Percentiles rank a stretch among this genome's conserved stretches.
These are phyloP conservation scores for Paraconiothyrium sp. DNA, from an alignment of 2,329 filamentous ascomycete species.

Conservation along the genomic window DNA sequence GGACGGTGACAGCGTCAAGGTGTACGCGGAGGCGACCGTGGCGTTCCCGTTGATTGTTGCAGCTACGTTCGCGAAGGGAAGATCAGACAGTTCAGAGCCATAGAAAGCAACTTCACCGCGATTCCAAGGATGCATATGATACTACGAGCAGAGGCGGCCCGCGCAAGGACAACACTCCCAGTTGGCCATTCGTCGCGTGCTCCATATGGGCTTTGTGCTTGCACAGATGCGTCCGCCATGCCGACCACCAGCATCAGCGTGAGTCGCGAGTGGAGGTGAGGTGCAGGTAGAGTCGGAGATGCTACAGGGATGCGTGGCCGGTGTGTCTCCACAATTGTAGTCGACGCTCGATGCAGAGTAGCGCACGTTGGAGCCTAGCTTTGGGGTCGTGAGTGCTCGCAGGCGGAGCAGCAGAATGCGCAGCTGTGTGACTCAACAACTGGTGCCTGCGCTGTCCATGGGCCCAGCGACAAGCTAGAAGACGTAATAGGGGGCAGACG, in stretches of 20 bases:
- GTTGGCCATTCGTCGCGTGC: neutral
- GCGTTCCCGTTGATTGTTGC: conserved; percentile 74
- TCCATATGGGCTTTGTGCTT: neutral
- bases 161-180: neutral
- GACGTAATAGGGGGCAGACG: neutral
- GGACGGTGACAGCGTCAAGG: conserved; percentile 87
- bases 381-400: neutral
- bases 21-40: conserved; percentile 73
- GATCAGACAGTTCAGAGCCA: neutral
- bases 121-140: neutral
- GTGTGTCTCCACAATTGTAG: conserved; percentile 8
- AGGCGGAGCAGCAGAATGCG: neutral
- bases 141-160: neutral
- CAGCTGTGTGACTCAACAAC: conserved; percentile 14
- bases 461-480: neutral
- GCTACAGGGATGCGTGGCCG: conserved; percentile 16
- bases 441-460: conserved; percentile 4
- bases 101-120: neutral
- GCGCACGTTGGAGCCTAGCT: conserved; percentile 14
- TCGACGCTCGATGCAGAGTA: conserved; percentile 5
- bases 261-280: conserved; percentile 13
- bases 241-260: conserved; percentile 2
- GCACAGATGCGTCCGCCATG: conserved; percentile 2
- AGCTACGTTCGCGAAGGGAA: conserved; percentile 67
- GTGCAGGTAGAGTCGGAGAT: conserved; percentile 16